Evolutionary conservation across 495 filamentous ascomycete species (phyloP), one percentile per base, ranked within the genome.

Genomic region (Xylaria curta): DNA sequence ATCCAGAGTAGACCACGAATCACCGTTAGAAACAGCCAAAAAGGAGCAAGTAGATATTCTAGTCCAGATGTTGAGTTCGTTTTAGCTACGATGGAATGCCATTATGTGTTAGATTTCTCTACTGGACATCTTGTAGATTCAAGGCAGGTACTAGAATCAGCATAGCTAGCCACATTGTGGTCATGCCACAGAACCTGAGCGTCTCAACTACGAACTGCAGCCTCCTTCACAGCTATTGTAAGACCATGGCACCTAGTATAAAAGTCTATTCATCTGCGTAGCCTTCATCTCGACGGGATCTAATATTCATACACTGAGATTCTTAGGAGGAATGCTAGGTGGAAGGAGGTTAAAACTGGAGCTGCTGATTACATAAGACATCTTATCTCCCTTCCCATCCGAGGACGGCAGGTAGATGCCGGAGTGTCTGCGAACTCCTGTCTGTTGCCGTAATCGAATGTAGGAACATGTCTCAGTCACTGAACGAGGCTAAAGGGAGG

Each of bases 291-390:
- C 7, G 21, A 56, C 26, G 6, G 26, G 24, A 56, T 56, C 13
- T 31, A 56, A 56, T 17, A 31, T 26, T 56, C 53, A 56, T 31
- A 31, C 24, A 56, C 53, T 9, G 26, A 31, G 26, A 56, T 17
- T 26, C 1, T 2, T 15, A 56, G 4, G 53, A 56, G 3, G 51
- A 28, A 2, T 15, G 6, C n/a, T 26, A 62, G 38, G 42, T 28
- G 12, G 24, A 4, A 47, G 36, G 67, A 69, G 56, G 67, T 69
- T 56, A 51, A 69, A 61, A 69, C 28, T 62, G 38, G 67, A 61
- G 54, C 15, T 15, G 19, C 4, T 24, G 67, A 33, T 69, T 69
- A 69, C 44, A 24, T 69, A 69, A 69, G 6, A 0, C 51, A 2
- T 6, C 5, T 49, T 13, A 28, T 8, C 21, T 6, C 38, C 19